These are phyloP conservation scores for Lyophyllum atratum DNA, from an alignment of 768 basidiomycete species.

Conservation along the genomic window DNA sequence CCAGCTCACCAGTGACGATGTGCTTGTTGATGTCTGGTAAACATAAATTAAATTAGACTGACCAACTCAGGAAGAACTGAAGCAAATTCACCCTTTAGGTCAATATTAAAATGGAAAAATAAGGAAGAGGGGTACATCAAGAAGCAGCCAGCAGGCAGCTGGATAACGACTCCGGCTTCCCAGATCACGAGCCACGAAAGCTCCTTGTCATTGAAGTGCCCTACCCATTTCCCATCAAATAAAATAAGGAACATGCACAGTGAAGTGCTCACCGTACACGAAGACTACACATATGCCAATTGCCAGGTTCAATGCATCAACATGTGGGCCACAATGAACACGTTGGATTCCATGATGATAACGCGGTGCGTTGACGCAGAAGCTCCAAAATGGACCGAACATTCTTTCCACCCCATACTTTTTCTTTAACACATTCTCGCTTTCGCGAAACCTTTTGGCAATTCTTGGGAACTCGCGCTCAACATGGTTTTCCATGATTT, in stretches of 20 bases:
- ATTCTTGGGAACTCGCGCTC: too few species aligned
- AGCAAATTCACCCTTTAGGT: slow-evolving; percentile 22
- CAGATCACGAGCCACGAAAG: slow-evolving; percentile 34
- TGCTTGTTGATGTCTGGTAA: too few species aligned
- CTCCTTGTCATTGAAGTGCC: slow-evolving; percentile 20
- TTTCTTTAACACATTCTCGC: too few species aligned
- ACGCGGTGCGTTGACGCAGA: slow-evolving; percentile 25
- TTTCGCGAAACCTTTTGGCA: too few species aligned
- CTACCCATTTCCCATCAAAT: not conserved
- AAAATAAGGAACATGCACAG: slow-evolving; percentile 23
- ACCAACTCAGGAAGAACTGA: too few species aligned
- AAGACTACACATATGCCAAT: too few species aligned
- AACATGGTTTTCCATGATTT: too few species aligned
- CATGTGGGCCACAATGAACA: slow-evolving; percentile 26
- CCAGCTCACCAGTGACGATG: too few species aligned
- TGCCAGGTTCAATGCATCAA: slow-evolving; percentile 26
- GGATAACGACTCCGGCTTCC: too few species aligned
- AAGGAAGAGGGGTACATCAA: slow-evolving; percentile 33
- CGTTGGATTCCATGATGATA: not conserved
- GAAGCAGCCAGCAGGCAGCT: slow-evolving; percentile 32
- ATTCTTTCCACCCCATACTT: slow-evolving; percentile 13
- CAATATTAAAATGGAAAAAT: slow-evolving; percentile 35
- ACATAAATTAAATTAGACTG: too few species aligned
- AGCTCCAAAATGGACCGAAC: slow-evolving; percentile 29
- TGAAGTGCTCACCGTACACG: slow-evolving; percentile 25